Evolutionary conservation across 129 eudicot species (phyloP).

Genomic region (Arctium minus): DNA sequence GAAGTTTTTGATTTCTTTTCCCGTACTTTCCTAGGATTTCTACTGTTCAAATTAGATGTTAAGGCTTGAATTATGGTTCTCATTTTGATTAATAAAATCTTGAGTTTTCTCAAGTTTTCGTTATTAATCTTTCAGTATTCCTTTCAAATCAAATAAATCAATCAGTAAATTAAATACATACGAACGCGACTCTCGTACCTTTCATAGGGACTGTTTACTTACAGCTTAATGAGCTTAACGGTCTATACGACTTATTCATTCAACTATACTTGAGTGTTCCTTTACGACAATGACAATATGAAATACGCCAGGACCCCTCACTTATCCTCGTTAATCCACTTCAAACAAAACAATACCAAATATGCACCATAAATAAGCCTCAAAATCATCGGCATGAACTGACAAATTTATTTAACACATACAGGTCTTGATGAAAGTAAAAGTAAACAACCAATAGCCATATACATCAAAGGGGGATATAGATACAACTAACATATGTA

Average conservation of each 20-base stretch:
- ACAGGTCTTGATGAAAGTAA: too few species aligned
- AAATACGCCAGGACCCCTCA: not conserved
- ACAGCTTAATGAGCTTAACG: not conserved
- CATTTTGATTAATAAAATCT: too few species aligned
- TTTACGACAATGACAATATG: too few species aligned
- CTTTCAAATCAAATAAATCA: not conserved
- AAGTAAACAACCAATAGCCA: not conserved
- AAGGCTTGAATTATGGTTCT: too few species aligned
- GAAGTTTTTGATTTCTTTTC: too few species aligned
- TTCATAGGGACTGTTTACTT: not conserved
- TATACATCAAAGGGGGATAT: not conserved
- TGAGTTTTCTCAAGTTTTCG: not conserved
- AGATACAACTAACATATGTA: not conserved
- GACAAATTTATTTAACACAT: not conserved
- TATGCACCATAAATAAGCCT: too few species aligned
- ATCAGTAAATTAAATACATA: too few species aligned
- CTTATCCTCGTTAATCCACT: not conserved
- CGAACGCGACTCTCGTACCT: not conserved
- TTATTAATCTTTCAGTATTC: not conserved
- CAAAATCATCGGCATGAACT: too few species aligned
- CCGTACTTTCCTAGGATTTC: too few species aligned
- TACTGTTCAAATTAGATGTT: too few species aligned
- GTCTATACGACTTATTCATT: not conserved
- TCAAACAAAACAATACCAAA: too few species aligned
- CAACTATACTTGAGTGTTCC: not conserved